These are phyloP conservation scores for Imleria badia DNA, from an alignment of 768 basidiomycete genomes.

Conservation along the genomic window DNA sequence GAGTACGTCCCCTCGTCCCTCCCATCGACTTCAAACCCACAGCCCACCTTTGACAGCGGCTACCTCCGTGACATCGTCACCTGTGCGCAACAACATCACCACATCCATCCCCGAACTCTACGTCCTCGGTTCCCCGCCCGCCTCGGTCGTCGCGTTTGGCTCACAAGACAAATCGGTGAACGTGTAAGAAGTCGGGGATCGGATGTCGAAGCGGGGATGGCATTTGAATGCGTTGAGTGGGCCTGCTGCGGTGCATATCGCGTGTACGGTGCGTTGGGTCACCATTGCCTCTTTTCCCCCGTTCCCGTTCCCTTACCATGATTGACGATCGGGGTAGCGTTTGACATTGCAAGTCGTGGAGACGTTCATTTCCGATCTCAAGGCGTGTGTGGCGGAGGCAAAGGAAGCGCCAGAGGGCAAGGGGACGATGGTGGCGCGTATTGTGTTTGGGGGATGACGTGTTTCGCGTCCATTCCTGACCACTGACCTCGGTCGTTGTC, in stretches of 20 bases:
- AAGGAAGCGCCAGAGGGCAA: constrained; percentile 60
- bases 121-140: constrained; percentile 85
- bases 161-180: constrained; percentile 54
- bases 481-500: too few relatives aligned
- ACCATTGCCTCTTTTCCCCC: too few relatives aligned
- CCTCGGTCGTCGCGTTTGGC: constrained; percentile 89
- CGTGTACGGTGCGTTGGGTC: constrained; percentile 87
- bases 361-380: constrained; percentile 81
- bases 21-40: not conserved
- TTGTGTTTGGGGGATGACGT: too few relatives aligned
- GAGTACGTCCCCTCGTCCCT: constrained; percentile 48
- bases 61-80: constrained; percentile 82
- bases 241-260: constrained; percentile 88
- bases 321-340: constrained; percentile 59
- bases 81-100: constrained; percentile 65
- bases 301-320: too few relatives aligned
- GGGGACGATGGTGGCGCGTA: constrained; percentile 91
- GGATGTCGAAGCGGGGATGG: constrained; percentile 85
- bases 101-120: constrained; percentile 78
- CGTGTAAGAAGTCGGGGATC: constrained; percentile 88
- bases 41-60: constrained; percentile 48
- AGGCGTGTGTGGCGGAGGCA: constrained; percentile 71
- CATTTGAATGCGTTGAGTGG: constrained; percentile 82
- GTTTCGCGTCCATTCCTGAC: too few relatives aligned
- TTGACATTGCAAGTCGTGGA: constrained; percentile 78